Percentiles rank a stretch among this genome's conserved stretches.
These are phyloP conservation scores for Mortierella sp. DNA, from an alignment of 371 early-diverging fungal genomes.

Conservation along the genomic window DNA sequence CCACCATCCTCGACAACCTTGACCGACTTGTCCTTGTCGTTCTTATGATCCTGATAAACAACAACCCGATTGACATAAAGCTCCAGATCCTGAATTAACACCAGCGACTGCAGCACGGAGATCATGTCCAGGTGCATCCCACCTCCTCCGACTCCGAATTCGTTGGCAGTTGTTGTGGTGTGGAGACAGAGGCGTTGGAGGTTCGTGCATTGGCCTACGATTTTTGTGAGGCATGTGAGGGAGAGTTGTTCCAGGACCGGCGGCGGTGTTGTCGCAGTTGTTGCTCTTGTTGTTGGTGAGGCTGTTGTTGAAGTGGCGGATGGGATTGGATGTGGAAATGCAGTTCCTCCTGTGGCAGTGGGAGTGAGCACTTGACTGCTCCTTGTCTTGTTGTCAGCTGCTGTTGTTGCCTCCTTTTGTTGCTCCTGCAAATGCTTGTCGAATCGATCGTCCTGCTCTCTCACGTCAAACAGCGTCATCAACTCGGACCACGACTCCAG, in stretches of 20 bases:
- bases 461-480: conserved; percentile 3
- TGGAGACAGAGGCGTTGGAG: conserved; percentile 26
- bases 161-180: not conserved
- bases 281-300: not conserved
- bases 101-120: conserved; percentile 11
- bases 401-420: not conserved
- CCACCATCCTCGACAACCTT: not conserved
- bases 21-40: not conserved
- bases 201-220: conserved; percentile 16
- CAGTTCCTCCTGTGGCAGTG: not conserved
- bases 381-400: not conserved
- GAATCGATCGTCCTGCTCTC: not conserved
- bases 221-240: conserved; percentile 19
- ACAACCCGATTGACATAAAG: conserved; percentile 23
- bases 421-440: not conserved
- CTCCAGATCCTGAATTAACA: conserved; percentile 20
- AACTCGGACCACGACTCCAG: not conserved
- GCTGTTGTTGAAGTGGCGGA: not conserved
- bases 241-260: conserved; percentile 14
- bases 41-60: not conserved
- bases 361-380: not conserved
- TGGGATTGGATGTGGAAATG: not conserved
- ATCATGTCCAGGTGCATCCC: conserved; percentile 26
- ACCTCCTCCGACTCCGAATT: not conserved
- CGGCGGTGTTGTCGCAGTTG: not conserved